Evolutionary conservation across 176 grass and related monocot genomes (phyloP), one percentile per base, ranked within the genome.

Genomic region (Metroxylon sagu): DNA sequence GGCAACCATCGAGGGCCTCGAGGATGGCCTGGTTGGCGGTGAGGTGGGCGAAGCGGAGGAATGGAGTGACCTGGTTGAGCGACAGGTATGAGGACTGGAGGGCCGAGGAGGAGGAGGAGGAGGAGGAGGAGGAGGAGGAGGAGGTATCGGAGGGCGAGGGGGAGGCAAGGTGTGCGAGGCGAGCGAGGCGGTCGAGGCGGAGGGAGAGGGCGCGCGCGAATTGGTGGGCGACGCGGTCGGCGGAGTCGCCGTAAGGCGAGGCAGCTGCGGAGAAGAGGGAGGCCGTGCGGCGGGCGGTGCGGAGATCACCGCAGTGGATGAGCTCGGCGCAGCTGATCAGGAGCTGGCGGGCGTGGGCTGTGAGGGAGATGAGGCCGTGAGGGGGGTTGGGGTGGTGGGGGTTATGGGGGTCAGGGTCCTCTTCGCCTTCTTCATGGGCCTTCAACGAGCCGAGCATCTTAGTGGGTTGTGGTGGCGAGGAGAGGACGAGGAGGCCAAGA

Each of bases 11-110:
- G 49, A 85, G 68, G 15, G 80, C 77, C 49, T 96, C 92, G 25
- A 96, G 82, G 61, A 96, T 96, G 53, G 92, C 92, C 77, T 96
- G 92, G 65, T 96, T 96, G 26, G 92, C 92, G 18, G 92, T 97
- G 56, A 97, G 81, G 79, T 97, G 92, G 4, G 86, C 87, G 75
- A 88, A 96, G 39, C 92, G 87, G 10, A 96, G 81, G 76, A 96
- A 96, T 2, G 92, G 92, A 16, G 92, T 80, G 75, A 96, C 88
- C 85, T 96, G 83, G 87, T 96, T 96, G 83, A 96, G 90, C 56
- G 87, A 71, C 29, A 96, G 75, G 83, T 96, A 96, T 14, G 91
- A 69, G 0, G 35, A 39, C 21, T 67, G 14, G 77, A 82, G 5
- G 65, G 65, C 57, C 25, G 35, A 48, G 27, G 66, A 4, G 66